These are phyloP conservation scores for Lentinula boryana DNA, from an alignment of 768 basidiomycete genomes.

Conservation along the genomic window DNA sequence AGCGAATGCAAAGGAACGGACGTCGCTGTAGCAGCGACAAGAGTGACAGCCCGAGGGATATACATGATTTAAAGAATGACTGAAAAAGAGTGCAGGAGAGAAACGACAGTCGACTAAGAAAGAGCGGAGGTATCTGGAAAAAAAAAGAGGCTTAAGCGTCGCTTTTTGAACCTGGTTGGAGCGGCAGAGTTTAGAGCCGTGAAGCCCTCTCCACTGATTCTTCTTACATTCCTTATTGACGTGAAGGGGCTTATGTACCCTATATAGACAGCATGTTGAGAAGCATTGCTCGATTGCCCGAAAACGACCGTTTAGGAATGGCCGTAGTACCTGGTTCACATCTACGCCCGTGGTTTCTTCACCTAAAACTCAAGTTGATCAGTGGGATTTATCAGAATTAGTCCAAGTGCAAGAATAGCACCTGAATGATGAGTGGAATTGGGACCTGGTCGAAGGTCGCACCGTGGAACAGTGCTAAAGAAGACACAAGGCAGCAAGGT, in stretches of 20 bases:
- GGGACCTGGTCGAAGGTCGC: neutral
- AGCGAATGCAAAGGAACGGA: conserved; percentile 6
- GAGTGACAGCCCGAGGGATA: conserved; percentile 3
- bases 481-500: neutral
- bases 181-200: neutral
- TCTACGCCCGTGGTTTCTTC: neutral
- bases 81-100: neutral
- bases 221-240: neutral
- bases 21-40: neutral
- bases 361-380: neutral
- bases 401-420: neutral
- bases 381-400: neutral
- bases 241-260: neutral
- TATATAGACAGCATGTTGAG: neutral
- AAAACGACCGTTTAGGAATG: neutral
- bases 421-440: neutral
- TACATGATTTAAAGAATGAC: conserved; percentile 1
- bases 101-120: neutral
- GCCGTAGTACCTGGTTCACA: neutral
- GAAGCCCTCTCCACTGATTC: neutral
- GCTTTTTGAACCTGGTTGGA: neutral
- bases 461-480: neutral
- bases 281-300: neutral
- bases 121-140: neutral
- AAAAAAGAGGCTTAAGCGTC: neutral